phyloP scores from a whole-genome alignment of 2,329 filamentous ascomycete genomes.

The Elsinoe perseae region DNA sequence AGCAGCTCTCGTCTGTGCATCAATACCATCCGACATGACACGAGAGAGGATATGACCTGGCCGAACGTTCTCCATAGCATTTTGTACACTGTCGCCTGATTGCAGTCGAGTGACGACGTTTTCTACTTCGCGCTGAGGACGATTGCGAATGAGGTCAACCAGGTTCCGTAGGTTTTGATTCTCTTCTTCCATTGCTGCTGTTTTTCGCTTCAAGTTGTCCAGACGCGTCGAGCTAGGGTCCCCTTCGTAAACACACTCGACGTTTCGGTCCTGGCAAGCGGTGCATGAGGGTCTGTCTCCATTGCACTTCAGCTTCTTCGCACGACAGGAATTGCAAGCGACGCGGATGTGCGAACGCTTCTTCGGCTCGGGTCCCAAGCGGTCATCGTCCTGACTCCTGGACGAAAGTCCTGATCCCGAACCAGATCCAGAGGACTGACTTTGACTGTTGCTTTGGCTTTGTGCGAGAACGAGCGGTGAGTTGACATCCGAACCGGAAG shows the following conservation, averaged over 20 bases:
- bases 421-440: neutral
- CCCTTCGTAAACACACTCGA: constrained; percentile 19
- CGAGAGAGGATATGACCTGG: neutral
- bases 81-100: neutral
- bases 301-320: constrained; percentile 3
- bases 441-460: neutral
- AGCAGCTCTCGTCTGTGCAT: neutral
- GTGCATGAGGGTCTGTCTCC: constrained; percentile 1
- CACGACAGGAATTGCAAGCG: constrained; percentile 9
- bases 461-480: neutral
- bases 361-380: neutral
- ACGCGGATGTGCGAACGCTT: constrained; percentile 7
- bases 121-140: neutral
- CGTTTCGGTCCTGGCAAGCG: neutral
- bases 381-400: neutral
- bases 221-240: constrained; percentile 20
- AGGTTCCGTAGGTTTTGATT: neutral
- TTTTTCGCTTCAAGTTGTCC: constrained; percentile 20
- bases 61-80: neutral
- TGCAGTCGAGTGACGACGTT: neutral
- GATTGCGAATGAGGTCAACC: neutral
- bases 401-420: neutral
- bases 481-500: neutral
- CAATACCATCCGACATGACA: neutral
- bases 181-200: constrained; percentile 18